These are phyloP conservation scores for Cenchrus fungigraminus DNA, from an alignment of 176 grass and related monocot species.

Conservation along the genomic window DNA sequence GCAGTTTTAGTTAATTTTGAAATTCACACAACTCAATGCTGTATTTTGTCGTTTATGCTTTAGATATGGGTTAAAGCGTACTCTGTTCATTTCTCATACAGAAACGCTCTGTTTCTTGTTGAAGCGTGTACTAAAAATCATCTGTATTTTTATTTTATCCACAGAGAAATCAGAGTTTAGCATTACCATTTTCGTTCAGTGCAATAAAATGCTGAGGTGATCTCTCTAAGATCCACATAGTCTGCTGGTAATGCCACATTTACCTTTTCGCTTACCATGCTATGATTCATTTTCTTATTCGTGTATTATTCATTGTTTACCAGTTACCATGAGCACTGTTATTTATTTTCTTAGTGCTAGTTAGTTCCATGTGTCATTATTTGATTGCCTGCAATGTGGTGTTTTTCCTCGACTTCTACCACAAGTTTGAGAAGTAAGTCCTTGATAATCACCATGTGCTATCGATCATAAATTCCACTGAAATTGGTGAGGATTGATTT, in stretches of 20 bases:
- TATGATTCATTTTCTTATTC: conserved; percentile 15
- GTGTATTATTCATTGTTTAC: neutral
- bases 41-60: neutral
- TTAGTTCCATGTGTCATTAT: neutral
- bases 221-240: neutral
- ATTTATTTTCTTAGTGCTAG: conserved; percentile 19
- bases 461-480: neutral
- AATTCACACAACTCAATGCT: neutral
- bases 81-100: neutral
- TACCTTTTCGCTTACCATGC: neutral
- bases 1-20: neutral
- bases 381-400: neutral
- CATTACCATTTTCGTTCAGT: neutral
- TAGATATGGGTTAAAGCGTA: neutral
- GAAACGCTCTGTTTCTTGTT: neutral
- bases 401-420: neutral
- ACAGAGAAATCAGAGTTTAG: neutral
- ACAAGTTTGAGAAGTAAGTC: neutral
- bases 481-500: neutral
- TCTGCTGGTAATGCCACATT: neutral
- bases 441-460: neutral
- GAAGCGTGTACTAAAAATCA: neutral
- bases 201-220: neutral
- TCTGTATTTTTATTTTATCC: neutral
- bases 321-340: neutral